phyloP scores from a whole-genome alignment of 2,329 filamentous ascomycete genomes.

The Emericellopsis atlantica region DNA sequence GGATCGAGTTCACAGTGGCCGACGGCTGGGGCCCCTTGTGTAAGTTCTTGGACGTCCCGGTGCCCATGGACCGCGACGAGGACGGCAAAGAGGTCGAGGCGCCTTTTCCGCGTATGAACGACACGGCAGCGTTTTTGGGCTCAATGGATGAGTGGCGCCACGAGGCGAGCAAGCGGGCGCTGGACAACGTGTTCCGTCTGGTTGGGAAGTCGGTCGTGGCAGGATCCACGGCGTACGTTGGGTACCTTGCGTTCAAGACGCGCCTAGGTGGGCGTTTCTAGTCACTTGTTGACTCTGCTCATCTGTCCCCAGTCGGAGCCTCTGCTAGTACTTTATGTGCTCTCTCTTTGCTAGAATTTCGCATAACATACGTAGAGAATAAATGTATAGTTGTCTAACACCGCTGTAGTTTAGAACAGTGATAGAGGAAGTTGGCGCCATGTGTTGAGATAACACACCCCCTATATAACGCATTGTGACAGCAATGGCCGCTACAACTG shows the following conservation, averaged over 20 bases:
- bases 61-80: slow-evolving; percentile 18
- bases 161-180: slow-evolving; percentile 10
- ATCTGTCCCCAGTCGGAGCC: too few species aligned
- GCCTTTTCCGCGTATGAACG: slow-evolving; percentile 19
- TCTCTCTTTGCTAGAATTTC: too few species aligned
- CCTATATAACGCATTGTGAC: too few species aligned
- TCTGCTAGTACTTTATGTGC: too few species aligned
- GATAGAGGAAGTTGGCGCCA: too few species aligned
- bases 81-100: slow-evolving; percentile 17
- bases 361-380: too few species aligned
- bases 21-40: slow-evolving; percentile 24
- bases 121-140: slow-evolving; percentile 11
- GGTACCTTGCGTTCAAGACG: slow-evolving; percentile 14
- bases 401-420: too few species aligned
- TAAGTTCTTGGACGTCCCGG: slow-evolving; percentile 20
- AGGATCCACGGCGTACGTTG: slow-evolving; percentile 13
- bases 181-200: slow-evolving; percentile 9
- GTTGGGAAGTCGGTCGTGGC: slow-evolving; percentile 11
- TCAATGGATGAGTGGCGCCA: slow-evolving; percentile 4
- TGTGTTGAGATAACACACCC: too few species aligned
- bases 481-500: too few species aligned
- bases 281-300: not conserved
- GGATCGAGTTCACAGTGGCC: slow-evolving; percentile 18
- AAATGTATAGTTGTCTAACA: too few species aligned
- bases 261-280: slow-evolving; percentile 10